A percentile compares a stretch with the other conserved stretches of the same genome.
phyloP scores from a whole-genome alignment of 768 basidiomycete genomes.

The Phlebiopsis flavidoalba region DNA sequence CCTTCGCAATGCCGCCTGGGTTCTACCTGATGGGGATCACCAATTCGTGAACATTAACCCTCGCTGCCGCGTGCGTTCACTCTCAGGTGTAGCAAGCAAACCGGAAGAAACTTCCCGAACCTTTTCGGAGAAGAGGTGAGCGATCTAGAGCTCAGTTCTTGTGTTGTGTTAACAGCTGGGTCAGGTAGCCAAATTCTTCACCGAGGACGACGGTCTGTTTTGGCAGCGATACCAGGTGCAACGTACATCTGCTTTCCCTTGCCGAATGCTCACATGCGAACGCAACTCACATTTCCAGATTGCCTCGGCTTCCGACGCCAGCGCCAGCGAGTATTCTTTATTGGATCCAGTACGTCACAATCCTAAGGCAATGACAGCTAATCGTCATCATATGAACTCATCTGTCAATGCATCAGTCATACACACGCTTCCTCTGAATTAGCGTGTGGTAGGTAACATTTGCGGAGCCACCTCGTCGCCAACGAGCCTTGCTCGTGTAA shows the following conservation, averaged over 20 bases:
- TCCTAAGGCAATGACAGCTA: not conserved
- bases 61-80: slow-evolving; percentile 27
- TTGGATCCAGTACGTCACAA: slow-evolving; percentile 64
- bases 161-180: slow-evolving; percentile 1
- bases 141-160: slow-evolving; percentile 3
- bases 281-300: slow-evolving; percentile 80
- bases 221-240: slow-evolving; percentile 74
- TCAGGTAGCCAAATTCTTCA: slow-evolving; percentile 91
- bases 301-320: slow-evolving; percentile 36
- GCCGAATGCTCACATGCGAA: slow-evolving; percentile 71
- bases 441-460: slow-evolving; percentile 96
- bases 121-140: slow-evolving; percentile 86
- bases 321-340: slow-evolving; percentile 75
- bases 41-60: slow-evolving; percentile 73
- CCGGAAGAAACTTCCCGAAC: slow-evolving; percentile 77
- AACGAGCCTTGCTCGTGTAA: slow-evolving; percentile 84
- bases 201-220: slow-evolving; percentile 83
- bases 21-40: slow-evolving; percentile 86
- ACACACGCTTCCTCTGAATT: no score
- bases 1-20: slow-evolving; percentile 72
- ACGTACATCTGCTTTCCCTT: slow-evolving; percentile 75
- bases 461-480: slow-evolving; percentile 79
- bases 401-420: slow-evolving; percentile 41
- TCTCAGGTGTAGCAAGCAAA: slow-evolving; percentile 75
- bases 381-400: not conserved